Percentiles rank a stretch among this genome's conserved stretches.
These are phyloP conservation scores for Verticillium klebahnii DNA, from an alignment of 2,329 filamentous ascomycete species.

Conservation along the genomic window DNA sequence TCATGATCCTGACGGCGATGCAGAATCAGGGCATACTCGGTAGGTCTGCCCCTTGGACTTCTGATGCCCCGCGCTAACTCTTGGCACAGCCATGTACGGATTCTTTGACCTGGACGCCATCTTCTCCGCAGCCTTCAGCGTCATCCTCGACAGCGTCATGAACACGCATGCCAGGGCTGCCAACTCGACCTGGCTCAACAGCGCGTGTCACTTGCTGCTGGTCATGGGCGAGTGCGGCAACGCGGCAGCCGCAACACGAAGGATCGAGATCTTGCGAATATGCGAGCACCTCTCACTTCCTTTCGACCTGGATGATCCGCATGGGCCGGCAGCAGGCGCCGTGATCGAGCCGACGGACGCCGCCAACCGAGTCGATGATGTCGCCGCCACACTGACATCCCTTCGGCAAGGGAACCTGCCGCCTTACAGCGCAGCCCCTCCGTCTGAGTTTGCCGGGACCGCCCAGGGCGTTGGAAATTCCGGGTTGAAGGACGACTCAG, in stretches of 20 bases:
- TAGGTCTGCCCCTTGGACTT: neutral
- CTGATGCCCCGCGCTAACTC: neutral
- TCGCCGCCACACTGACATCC: neutral
- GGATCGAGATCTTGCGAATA: neutral
- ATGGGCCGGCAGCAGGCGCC: neutral
- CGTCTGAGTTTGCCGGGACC: neutral
- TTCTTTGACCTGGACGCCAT: constrained; percentile 1
- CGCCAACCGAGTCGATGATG: neutral
- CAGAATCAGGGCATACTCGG: neutral
- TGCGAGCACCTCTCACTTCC: neutral
- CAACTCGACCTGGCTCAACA: neutral
- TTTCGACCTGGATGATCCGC: neutral
- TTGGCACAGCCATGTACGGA: neutral
- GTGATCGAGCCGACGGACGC: neutral
- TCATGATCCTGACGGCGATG: neutral
- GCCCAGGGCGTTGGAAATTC: neutral
- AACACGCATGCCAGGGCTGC: neutral
- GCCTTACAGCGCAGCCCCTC: neutral
- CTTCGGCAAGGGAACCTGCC: neutral
- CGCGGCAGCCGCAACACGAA: neutral
- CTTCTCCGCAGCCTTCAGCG: neutral
- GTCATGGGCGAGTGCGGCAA: neutral
- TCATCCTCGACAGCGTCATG: neutral
- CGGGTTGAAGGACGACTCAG: neutral
- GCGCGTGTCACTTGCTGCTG: neutral